phyloP scores from a whole-genome alignment of 345 rosid genomes.

The Pistacia atlantica region DNA sequence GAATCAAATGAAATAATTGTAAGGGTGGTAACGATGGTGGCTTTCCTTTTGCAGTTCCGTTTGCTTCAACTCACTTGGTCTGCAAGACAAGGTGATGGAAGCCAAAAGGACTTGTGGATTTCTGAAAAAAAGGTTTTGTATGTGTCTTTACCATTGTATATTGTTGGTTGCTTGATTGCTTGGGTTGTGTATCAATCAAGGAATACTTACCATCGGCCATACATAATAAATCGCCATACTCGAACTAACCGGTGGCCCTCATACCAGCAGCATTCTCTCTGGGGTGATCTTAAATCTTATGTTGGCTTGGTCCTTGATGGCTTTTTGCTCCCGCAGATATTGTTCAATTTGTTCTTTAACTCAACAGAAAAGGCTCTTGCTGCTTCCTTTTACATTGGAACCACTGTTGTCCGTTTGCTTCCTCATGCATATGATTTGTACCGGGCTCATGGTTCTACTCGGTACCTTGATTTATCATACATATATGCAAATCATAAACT shows the following conservation, averaged over 20 bases:
- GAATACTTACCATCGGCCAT: constrained; percentile 30
- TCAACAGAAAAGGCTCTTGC: constrained; percentile 54
- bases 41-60: constrained; percentile 77
- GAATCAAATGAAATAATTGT: constrained; percentile 84
- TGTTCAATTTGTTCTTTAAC: constrained; percentile 64
- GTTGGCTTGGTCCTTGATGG: constrained; percentile 82
- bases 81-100: constrained; percentile 46
- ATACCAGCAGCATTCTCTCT: constrained; percentile 48
- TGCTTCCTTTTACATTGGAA: constrained; percentile 56
- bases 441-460: constrained; percentile 58
- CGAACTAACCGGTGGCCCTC: constrained; percentile 8
- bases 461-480: constrained; percentile 59
- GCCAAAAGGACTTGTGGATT: constrained; percentile 45
- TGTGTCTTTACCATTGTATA: constrained; percentile 59
- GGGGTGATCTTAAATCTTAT: constrained; percentile 69
- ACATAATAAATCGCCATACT: constrained; percentile 20
- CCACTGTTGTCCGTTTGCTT: constrained; percentile 59
- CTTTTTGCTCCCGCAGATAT: constrained; percentile 80
- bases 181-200: constrained; percentile 53
- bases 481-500: constrained; percentile 76
- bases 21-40: constrained; percentile 77
- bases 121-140: constrained; percentile 68
- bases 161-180: constrained; percentile 64
- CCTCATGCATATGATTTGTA: constrained; percentile 93
- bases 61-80: constrained; percentile 82